Base-by-base conservation (phyloP, 805 yeast genomes). In the Wickerhamomyces chambardii region DNA sequence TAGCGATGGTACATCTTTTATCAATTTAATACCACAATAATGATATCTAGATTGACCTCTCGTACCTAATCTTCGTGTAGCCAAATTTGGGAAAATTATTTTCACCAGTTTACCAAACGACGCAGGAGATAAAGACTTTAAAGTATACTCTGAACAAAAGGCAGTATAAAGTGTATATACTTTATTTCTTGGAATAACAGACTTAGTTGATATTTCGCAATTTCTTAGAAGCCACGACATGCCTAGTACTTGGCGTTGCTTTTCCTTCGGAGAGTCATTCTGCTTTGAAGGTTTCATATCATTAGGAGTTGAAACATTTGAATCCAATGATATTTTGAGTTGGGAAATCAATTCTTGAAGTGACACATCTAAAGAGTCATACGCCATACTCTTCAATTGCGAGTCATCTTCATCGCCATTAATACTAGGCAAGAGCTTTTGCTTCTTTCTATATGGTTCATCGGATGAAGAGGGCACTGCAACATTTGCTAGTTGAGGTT, bases 11-110 rank as follows among this genome's bases (percentile, higher is more conserved):
- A 46, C 47, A 31, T 62, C 64, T 17, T 61, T 67, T 8, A 64
- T 47, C 41, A 63, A 58, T 43, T 67, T 69, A 35, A 87, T 66
- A 2, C 94, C 95, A 58, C 89, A 81, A 51, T 84, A 84, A 50
- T 84, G 89, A 54, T 84, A 84, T 50, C 80, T 80, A 19, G 84
- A 74, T 49, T 78, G 83, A 5, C 94, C 94, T 35, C 92, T 65
- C 51, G 75, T 73, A 6, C 94, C 95, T 39, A 83, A 61, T 34
- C 95, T 68, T 42, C 92, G 70, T 1, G 89, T 79, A 17, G 77
- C 73, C 44, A 84, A 61, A 32, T 61, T 58, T 2, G 94, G 92
- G 47, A 68, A 79, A 10, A 74, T 58, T 12, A 75, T 60, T 37
- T 76, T 66, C 12, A 82, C 84, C 33, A 80, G 61, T 45, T 79